Evolutionary conservation across 2,329 filamentous ascomycete species (phyloP).

Genomic region (Chalara sp.): DNA sequence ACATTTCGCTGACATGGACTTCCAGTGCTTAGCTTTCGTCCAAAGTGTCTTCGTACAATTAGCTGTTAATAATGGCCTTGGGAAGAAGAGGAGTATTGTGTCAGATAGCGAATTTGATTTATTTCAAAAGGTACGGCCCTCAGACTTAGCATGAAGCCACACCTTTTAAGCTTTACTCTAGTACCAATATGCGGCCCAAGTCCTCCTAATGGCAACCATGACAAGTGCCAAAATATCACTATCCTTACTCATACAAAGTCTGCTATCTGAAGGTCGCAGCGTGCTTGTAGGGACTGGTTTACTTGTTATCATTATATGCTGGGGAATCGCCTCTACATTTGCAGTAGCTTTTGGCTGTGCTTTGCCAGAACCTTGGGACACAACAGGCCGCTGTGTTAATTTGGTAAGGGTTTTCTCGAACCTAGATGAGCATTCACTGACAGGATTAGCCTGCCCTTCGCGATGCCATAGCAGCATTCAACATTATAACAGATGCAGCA

Average conservation of each 20-base stretch:
- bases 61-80: conserved; percentile 2
- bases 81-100: not conserved
- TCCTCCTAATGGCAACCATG: not conserved
- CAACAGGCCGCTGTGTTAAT: not conserved
- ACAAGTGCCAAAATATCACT: not conserved
- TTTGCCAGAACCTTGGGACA: conserved; percentile 4
- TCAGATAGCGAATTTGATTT: not conserved
- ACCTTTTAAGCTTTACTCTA: not conserved
- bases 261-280: not conserved
- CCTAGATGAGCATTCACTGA: too few species aligned
- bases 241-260: conserved; percentile 1
- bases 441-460: not conserved
- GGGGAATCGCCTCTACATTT: conserved; percentile 2
- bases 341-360: conserved; percentile 3
- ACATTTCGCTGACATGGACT: not conserved
- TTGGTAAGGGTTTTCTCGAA: not conserved
- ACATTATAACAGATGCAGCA: conserved; percentile 1
- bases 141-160: not conserved
- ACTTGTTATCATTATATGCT: not conserved
- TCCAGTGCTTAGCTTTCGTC: not conserved
- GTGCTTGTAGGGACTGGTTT: not conserved
- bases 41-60: not conserved
- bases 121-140: conserved; percentile 2
- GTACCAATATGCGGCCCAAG: conserved; percentile 4
- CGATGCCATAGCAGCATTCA: not conserved